phyloP scores from a whole-genome alignment of 1,139 yeast species.

The Zhuliangozyma blackwelliae region DNA sequence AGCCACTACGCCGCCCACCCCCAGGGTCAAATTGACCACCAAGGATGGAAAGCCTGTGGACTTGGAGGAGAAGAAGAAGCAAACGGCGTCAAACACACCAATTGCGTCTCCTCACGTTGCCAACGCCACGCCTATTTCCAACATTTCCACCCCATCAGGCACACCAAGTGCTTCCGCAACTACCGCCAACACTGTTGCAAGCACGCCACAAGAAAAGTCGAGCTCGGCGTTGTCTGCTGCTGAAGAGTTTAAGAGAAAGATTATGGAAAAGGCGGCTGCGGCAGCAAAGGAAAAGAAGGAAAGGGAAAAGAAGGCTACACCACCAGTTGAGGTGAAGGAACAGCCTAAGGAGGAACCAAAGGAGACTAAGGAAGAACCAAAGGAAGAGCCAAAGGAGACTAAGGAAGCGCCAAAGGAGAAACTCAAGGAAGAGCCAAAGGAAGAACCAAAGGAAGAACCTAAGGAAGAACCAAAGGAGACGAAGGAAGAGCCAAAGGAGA shows the following conservation, averaged over 20 bases:
- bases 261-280: slow-evolving; percentile 12
- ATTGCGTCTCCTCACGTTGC: slow-evolving; percentile 14
- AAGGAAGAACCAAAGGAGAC: slow-evolving; percentile 3
- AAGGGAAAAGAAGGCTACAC: slow-evolving; percentile 4
- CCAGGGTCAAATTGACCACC: slow-evolving; percentile 37
- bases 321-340: slow-evolving; percentile 1
- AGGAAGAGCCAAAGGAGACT: slow-evolving; percentile 4
- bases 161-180: slow-evolving; percentile 7
- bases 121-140: slow-evolving; percentile 15
- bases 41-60: slow-evolving; percentile 46
- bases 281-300: slow-evolving; percentile 5
- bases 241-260: slow-evolving; percentile 14
- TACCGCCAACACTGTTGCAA: slow-evolving; percentile 7
- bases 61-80: slow-evolving; percentile 40
- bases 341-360: slow-evolving; percentile 5
- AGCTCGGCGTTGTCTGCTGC: slow-evolving; percentile 14
- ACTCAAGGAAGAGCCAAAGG: slow-evolving; percentile 1
- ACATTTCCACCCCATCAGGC: slow-evolving; percentile 17
- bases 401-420: slow-evolving; percentile 1
- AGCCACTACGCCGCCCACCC: slow-evolving; percentile 14
- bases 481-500: slow-evolving; percentile 1
- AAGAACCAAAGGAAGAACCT: slow-evolving; percentile 3
- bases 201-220: slow-evolving; percentile 9
- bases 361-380: slow-evolving; percentile 4
- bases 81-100: slow-evolving; percentile 17